phyloP scores from a whole-genome alignment of 148 eudicot genomes.

The Rhododendron henanense region DNA sequence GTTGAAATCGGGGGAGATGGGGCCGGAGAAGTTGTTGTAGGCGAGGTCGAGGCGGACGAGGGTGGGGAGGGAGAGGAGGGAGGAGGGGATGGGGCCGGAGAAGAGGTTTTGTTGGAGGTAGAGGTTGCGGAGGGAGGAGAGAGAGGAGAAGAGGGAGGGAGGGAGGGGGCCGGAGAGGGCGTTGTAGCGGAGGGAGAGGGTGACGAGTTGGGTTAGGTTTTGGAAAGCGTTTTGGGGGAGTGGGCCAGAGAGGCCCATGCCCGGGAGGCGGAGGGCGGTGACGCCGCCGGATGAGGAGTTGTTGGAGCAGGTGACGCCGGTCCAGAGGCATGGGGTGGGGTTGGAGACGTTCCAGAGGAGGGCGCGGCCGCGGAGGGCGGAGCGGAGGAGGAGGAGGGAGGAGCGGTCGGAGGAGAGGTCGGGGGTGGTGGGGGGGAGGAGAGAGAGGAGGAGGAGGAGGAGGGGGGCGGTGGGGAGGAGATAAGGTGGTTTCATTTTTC shows the following conservation, averaged over 20 bases:
- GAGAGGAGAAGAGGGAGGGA: neutral
- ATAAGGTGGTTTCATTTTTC: neutral
- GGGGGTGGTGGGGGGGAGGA: slow-evolving; percentile 15
- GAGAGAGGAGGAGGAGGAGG: slow-evolving; percentile 9
- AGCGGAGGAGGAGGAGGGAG: slow-evolving; percentile 38
- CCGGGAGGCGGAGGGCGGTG: slow-evolving; percentile 57
- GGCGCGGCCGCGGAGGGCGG: slow-evolving; percentile 51
- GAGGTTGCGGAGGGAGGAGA: slow-evolving; percentile 34
- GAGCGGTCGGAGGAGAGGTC: slow-evolving; percentile 39
- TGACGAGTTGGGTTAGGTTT: slow-evolving; percentile 29
- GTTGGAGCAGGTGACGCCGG: slow-evolving; percentile 43
- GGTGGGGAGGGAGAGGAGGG: slow-evolving; percentile 20
- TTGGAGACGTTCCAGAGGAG: slow-evolving; percentile 40
- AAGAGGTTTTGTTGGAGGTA: slow-evolving; percentile 49
- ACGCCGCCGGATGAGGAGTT: slow-evolving; percentile 19
- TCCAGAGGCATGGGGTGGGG: slow-evolving; percentile 50
- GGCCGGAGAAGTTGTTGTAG: slow-evolving; percentile 47
- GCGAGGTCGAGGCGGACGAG: slow-evolving; percentile 45
- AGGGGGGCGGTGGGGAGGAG: neutral
- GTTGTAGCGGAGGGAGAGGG: slow-evolving; percentile 37
- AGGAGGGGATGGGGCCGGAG: slow-evolving; percentile 48
- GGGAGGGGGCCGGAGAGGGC: slow-evolving; percentile 33
- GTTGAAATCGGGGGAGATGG: slow-evolving; percentile 32
- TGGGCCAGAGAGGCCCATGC: slow-evolving; percentile 25
- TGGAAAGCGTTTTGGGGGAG: slow-evolving; percentile 31